Evolutionary conservation across 139 green algal species (phyloP), one percentile per base, ranked within the genome.

Genomic region (Closterium sp.): DNA sequence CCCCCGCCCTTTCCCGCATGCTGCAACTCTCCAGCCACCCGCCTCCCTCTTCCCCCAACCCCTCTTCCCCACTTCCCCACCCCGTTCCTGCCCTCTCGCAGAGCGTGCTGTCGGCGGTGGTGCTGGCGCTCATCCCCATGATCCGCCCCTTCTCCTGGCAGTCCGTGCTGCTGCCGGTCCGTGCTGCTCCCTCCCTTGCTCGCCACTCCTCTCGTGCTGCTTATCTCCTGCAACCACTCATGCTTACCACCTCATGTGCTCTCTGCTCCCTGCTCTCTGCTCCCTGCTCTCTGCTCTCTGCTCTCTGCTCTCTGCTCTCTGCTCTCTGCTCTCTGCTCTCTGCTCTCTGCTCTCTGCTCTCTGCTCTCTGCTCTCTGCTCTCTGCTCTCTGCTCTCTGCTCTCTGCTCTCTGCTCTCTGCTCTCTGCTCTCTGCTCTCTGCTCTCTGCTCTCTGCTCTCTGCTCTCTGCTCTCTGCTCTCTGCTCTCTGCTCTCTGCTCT

Each of bases 81-180:
- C 4, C n/a, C 81, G 6, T 6, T 55, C 36, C 6, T 4, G 23
- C 55, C 12, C 38, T 3, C 55, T 28, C 25, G 85, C 87, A 93
- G 91, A 91, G 91, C 66, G 90, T 97, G 86, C 94, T 98, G 84
- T 93, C 87, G 33, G 93, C 92, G 2, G 89, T 95, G 33, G 97
- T 97, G 86, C 95, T 99, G 89, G 92, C 95, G 0, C 89, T 99
- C 25, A 90, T 98, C 34, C 96, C 97, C 9, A 93, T 98, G 91
- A 95, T 98, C 89, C 95, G 96, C 28, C 97, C 97, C 33, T 98
- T 97, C 87, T 76, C 89, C 83, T 98, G 97, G 97, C 96, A 98
- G 92, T 96, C 86, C 84, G 94, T 99, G 86, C 92, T 98, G 88
- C 84, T 99, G 91, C 97, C 97, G 16, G 95, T 98, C 25, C 93